Percentiles rank a stretch among this genome's conserved stretches.
Conservation (phyloP, 2,329 filamentous ascomycete genomes). For the Talaromyces verruculosus region DNA sequence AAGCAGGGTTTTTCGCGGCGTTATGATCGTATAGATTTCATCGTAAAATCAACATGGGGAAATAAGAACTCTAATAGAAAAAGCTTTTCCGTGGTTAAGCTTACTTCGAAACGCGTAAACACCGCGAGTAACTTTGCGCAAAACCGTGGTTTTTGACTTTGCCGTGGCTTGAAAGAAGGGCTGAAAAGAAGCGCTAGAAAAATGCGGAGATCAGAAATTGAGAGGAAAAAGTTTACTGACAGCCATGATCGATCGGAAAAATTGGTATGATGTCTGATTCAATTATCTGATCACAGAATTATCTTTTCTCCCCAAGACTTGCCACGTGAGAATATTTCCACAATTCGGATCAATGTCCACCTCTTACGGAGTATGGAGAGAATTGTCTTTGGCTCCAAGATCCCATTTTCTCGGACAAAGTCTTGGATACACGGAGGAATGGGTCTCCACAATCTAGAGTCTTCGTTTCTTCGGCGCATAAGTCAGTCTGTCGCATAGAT, state of each 20-base stretch:
- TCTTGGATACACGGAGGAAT: background rate
- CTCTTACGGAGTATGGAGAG: background rate
- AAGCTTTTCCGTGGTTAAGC: background rate
- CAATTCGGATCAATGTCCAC: background rate
- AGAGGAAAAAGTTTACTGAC: background rate
- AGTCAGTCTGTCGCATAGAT: background rate
- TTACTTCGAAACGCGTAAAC: constrained; percentile 1
- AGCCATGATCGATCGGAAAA: background rate
- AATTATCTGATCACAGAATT: background rate
- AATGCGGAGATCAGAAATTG: constrained; percentile 7
- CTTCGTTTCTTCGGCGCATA: background rate
- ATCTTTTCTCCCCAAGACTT: background rate
- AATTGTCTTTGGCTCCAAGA: background rate
- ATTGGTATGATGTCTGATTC: background rate
- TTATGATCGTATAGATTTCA: background rate
- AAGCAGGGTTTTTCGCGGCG: background rate
- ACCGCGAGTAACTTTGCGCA: background rate
- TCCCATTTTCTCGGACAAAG: background rate
- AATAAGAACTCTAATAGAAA: constrained; percentile 9
- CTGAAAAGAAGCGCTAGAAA: constrained; percentile 5
- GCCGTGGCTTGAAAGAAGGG: constrained; percentile 6
- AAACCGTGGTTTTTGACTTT: constrained; percentile 8
- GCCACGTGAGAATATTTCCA: background rate
- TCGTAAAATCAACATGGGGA: background rate
- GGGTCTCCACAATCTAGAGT: constrained; percentile 6